Evolutionary conservation across 2,329 filamentous ascomycete genomes (phyloP), one percentile per base, ranked within the genome.

Genomic region (Aspergillus awamori): DNA sequence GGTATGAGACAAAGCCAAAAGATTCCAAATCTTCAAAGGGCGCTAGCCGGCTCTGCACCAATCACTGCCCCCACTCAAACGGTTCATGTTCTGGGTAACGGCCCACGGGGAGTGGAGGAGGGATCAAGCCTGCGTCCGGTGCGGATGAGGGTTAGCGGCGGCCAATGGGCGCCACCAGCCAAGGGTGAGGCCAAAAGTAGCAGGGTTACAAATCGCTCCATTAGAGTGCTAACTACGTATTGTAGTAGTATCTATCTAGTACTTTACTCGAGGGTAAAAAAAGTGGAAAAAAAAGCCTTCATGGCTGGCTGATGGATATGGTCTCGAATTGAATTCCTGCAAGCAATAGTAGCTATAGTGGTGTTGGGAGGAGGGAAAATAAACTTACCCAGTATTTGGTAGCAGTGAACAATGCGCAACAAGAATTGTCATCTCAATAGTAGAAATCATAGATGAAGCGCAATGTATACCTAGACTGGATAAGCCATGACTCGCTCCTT

Each of bases 1-100:
- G 59, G 67, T 63, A 62, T 51, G 58, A 58, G 56, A 54, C 53
- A 62, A 64, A 68, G 61, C 58, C 58, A 60, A 67, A 68, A 61
- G 60, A 69, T 69, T 69, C 60, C 65, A 68, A 69, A 69, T 69
- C 58, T 53, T 63, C 43, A 61, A 48, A 55, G 38, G 59, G 39
- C 61, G 59, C 63, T 63, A 65, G 56, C 39, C 22, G 52, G 52
- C 43, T 28, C 58, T 60, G 47, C 57, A 60, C 67, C 64, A 68
- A 68, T 68, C 67, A 68, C 63, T 53, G 51, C 51, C 65, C 53
- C 64, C 67, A 61, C 64, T 61, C 28, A 55, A 67, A 63, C 59
- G 62, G 62, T 64, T 65, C 63, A 59, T 63, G 47, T 54, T 56
- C 58, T 60, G 60, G 54, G 61, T 61, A 66, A 67, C 64, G 65